Evolutionary conservation across 2,329 filamentous ascomycete genomes (phyloP).

Genomic region (Diaporthe sp.): DNA sequence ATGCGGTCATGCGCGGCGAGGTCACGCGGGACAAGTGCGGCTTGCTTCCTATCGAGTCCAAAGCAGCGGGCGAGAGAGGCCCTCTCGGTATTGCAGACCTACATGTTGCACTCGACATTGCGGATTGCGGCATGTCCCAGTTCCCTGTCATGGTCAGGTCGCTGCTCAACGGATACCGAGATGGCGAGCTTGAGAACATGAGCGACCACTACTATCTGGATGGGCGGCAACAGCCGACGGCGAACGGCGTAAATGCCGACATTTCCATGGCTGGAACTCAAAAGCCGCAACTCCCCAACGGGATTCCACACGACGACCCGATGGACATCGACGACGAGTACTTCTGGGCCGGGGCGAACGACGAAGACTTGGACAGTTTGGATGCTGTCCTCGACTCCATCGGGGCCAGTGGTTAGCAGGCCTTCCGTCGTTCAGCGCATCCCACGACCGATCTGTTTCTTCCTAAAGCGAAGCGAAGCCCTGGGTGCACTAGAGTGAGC

Average conservation of each 20-base stretch:
- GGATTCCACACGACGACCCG: slow-evolving; percentile 57
- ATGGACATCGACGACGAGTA: slow-evolving; percentile 70
- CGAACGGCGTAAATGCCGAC: slow-evolving; percentile 44
- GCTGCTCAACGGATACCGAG: slow-evolving; percentile 77
- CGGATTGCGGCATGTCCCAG: slow-evolving; percentile 79
- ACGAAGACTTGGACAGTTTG: slow-evolving; percentile 61
- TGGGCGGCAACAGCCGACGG: slow-evolving; percentile 43
- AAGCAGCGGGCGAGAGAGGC: slow-evolving; percentile 76
- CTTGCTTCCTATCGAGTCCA: slow-evolving; percentile 83
- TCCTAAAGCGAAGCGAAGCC: slow-evolving; percentile 10
- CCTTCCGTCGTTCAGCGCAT: background rate
- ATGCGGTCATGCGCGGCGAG: slow-evolving; percentile 77
- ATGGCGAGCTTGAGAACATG: slow-evolving; percentile 79
- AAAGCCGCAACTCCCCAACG: slow-evolving; percentile 56
- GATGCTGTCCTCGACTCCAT: slow-evolving; percentile 68
- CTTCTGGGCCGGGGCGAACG: slow-evolving; percentile 72
- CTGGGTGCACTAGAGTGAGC: slow-evolving; percentile 5
- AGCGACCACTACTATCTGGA: slow-evolving; percentile 67
- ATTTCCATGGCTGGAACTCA: slow-evolving; percentile 44
- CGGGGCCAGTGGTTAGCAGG: slow-evolving; percentile 15
- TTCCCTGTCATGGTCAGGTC: slow-evolving; percentile 80
- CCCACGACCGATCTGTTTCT: background rate
- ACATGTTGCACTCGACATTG: slow-evolving; percentile 78
- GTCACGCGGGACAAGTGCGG: slow-evolving; percentile 79
- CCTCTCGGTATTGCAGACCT: slow-evolving; percentile 83